These are phyloP conservation scores for Colletotrichum chrysophilum DNA, from an alignment of 2,329 filamentous ascomycete species.

Conservation along the genomic window DNA sequence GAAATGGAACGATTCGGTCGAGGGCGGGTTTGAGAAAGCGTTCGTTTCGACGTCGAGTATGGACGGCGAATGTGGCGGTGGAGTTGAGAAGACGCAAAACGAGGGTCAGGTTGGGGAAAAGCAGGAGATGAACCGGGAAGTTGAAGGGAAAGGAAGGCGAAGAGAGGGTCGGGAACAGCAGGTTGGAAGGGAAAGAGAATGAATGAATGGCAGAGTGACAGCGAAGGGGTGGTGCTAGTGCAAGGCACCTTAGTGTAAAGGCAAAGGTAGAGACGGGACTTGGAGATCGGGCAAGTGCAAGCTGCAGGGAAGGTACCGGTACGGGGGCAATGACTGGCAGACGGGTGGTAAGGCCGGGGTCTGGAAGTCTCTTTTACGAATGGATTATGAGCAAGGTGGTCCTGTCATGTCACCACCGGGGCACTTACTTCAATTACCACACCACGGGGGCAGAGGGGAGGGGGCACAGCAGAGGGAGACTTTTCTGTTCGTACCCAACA, in stretches of 20 bases:
- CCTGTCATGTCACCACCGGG: neutral
- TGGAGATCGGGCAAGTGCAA: slow-evolving; percentile 7
- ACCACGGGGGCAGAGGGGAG: neutral
- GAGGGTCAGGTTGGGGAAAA: neutral
- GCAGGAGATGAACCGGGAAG: slow-evolving; percentile 2
- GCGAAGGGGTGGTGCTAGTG: slow-evolving; percentile 11
- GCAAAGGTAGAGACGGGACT: neutral
- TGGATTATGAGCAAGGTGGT: neutral
- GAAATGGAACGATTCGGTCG: neutral
- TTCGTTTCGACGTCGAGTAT: neutral
- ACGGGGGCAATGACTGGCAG: neutral
- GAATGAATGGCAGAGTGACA: slow-evolving; percentile 10
- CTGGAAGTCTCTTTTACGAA: neutral
- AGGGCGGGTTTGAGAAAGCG: neutral
- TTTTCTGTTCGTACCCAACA: neutral
- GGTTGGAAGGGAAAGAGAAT: neutral
- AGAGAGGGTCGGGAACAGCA: neutral
- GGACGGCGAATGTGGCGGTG: neutral
- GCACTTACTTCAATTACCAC: neutral
- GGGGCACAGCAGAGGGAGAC: neutral
- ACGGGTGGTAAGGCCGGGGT: neutral
- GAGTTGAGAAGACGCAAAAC: neutral
- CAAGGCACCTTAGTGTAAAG: neutral
- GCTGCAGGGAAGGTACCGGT: slow-evolving; percentile 1
- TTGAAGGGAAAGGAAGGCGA: neutral